Evolutionary conservation across 1,139 yeast genomes (phyloP).

Genomic region (Dujonia santamariae): DNA sequence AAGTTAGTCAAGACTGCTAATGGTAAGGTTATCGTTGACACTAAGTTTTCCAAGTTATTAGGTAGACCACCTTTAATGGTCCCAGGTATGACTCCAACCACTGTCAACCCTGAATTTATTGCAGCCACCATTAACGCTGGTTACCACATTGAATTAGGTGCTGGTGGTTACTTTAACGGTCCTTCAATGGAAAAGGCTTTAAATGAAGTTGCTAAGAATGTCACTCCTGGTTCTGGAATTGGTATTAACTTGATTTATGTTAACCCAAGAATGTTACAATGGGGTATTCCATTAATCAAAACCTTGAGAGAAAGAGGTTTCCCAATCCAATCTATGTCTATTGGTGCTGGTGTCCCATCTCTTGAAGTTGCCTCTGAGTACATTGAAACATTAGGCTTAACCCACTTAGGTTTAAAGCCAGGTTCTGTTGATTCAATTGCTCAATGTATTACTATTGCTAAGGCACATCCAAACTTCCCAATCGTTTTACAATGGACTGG

Average conservation of each 20-base stretch:
- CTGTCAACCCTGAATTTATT: slow-evolving; percentile 91
- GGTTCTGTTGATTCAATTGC: slow-evolving; percentile 93
- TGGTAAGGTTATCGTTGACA: slow-evolving; percentile 83
- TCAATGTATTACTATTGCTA: slow-evolving; percentile 86
- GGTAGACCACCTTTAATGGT: slow-evolving; percentile 97
- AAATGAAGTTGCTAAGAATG: slow-evolving; percentile 60
- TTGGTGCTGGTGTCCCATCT: slow-evolving; percentile 99
- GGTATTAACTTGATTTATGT: slow-evolving; percentile 92
- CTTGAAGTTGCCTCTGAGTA: slow-evolving; percentile 96
- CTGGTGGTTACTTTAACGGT: slow-evolving; percentile 94
- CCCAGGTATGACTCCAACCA: slow-evolving; percentile 99
- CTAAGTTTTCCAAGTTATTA: slow-evolving; percentile 86
- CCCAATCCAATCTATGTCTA: slow-evolving; percentile 93
- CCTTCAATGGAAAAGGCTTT: slow-evolving; percentile 70
- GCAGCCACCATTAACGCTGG: slow-evolving; percentile 95
- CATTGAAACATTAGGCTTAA: slow-evolving; percentile 86
- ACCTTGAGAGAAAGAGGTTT: slow-evolving; percentile 86
- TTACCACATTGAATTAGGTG: slow-evolving; percentile 95
- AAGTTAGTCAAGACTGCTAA: slow-evolving; percentile 67
- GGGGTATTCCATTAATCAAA: slow-evolving; percentile 96
- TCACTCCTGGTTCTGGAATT: slow-evolving; percentile 84
- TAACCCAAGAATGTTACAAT: slow-evolving; percentile 94
- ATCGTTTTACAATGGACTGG: slow-evolving; percentile 99
- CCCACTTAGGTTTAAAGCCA: slow-evolving; percentile 95
- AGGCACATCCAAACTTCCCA: slow-evolving; percentile 94